Percentiles rank a stretch among this genome's conserved stretches.
Conservation (phyloP, 805 yeast genomes). For the Candida ficus region DNA sequence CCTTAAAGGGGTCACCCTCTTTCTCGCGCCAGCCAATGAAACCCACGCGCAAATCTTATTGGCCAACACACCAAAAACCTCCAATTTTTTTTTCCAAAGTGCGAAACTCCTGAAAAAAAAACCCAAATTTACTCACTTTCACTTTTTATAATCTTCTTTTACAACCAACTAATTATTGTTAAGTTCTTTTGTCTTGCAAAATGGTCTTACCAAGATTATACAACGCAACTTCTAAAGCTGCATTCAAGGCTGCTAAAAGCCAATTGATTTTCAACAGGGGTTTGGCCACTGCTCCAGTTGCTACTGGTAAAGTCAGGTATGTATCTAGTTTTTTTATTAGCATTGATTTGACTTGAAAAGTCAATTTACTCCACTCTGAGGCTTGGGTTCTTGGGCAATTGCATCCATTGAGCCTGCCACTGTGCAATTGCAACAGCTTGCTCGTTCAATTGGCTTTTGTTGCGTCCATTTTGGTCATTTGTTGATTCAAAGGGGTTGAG, state of each 20-base stretch:
- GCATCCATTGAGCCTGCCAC: too few relatives aligned
- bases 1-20: neutral
- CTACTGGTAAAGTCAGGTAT: constrained; percentile 83
- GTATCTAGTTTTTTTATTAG: constrained; percentile 31
- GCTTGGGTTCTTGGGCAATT: too few relatives aligned
- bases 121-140: constrained; percentile 8
- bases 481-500: neutral
- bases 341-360: too few relatives aligned
- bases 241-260: constrained; percentile 85
- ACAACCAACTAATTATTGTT: constrained; percentile 7
- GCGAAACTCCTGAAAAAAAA: constrained; percentile 9
- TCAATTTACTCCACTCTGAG: too few relatives aligned
- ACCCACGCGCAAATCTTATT: constrained; percentile 5
- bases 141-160: neutral
- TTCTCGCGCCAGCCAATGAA: constrained; percentile 12
- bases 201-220: constrained; percentile 55
- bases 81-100: constrained; percentile 3
- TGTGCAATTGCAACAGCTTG: too few relatives aligned
- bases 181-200: constrained; percentile 14
- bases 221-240: constrained; percentile 71
- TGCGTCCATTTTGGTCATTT: too few relatives aligned
- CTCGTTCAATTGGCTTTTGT: neutral
- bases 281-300: constrained; percentile 73
- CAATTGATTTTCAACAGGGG: constrained; percentile 68
- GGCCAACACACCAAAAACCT: constrained; percentile 4